Base-by-base conservation (phyloP, 371 early-diverging fungal genomes). In the Batkoa obscura region DNA sequence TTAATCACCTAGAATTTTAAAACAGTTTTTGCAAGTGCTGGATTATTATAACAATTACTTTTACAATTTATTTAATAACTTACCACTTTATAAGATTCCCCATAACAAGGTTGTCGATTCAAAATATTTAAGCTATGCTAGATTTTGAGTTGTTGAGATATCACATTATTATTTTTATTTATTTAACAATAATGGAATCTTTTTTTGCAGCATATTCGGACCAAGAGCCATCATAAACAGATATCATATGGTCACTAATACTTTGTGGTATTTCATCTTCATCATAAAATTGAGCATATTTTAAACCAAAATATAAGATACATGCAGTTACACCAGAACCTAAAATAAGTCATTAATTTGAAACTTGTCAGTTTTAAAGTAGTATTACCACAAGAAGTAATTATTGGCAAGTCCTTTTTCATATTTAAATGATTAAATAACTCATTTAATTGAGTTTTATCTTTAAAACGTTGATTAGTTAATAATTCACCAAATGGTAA, bases 211-310 rank as follows among this genome's bases (percentile, higher is more conserved):
- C 86, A 60, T 86, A 88, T 58, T 88, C 87, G 6, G 84, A 76
- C 88, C 88, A 88, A 46, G 83, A 82, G 6, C 88, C 88, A 62
- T 88, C 88, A 64, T 80, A 88, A 3, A 88, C 75, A n/a, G n/a
- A n/a, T n/a, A n/a, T n/a, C n/a, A n/a, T n/a, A n/a, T n/a, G n/a
- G n/a, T n/a, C n/a, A n/a, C n/a, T n/a, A n/a, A 72, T 64, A 37
- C 73, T 69, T 42, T 83, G 79, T 49, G 84, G 64, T 0, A 84
- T 13, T 8, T 8, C 45, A 45, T 45, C 15, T 3, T 3, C 4
- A 8, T 45, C 45, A 17, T 9, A 45, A 3, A 15, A 45, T 3
- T 15, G 4, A 15, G n/a, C 45, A 45, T 13, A 45, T 17, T 45
- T 45, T 17, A 45, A 45, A 45, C n/a, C 8, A 45, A 45, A 45